Evolutionary conservation across 225 moss, liverwort and hornwort species (phyloP).

Genomic region (Thuidium tamariscinum): DNA sequence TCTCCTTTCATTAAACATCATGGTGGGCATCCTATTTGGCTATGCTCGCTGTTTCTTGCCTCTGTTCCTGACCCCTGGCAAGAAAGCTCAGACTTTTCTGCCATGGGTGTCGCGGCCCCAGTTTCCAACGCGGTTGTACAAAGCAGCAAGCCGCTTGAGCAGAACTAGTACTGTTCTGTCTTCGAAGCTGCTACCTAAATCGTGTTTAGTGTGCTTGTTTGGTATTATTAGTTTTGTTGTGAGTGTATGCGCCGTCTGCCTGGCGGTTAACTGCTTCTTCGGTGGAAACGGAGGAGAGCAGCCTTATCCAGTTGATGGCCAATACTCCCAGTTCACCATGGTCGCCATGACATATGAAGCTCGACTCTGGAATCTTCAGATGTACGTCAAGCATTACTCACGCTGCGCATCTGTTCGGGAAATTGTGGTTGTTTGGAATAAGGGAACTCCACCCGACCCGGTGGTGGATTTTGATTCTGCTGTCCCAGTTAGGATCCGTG

Average conservation of each 20-base stretch:
- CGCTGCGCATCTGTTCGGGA: constrained; percentile 89
- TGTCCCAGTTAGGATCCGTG: constrained; percentile 81
- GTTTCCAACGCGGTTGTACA: constrained; percentile 38
- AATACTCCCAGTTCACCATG: constrained; percentile 91
- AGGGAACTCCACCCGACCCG: constrained; percentile 67
- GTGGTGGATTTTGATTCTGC: constrained; percentile 68
- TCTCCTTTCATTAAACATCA: constrained; percentile 22
- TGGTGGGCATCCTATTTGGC: constrained; percentile 60
- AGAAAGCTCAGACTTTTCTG: constrained; percentile 21
- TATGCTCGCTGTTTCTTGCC: constrained; percentile 42
- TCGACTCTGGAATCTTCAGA: constrained; percentile 85
- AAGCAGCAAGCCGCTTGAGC: constrained; percentile 43
- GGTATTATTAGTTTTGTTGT: constrained; percentile 21
- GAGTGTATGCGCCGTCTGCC: constrained; percentile 32
- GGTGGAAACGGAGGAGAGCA: constrained; percentile 82
- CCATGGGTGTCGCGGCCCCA: constrained; percentile 42
- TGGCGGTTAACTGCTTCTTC: constrained; percentile 63
- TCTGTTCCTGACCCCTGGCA: constrained; percentile 14
- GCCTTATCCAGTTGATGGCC: constrained; percentile 52
- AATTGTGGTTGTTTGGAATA: constrained; percentile 93
- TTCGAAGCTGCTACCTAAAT: constrained; percentile 13
- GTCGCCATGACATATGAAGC: constrained; percentile 88
- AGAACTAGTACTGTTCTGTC: constrained; percentile 1
- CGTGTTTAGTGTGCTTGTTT: constrained; percentile 27
- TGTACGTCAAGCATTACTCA: constrained; percentile 91